These are phyloP conservation scores for Neurospora intermedia DNA, from an alignment of 495 filamentous ascomycete genomes.

Conservation along the genomic window DNA sequence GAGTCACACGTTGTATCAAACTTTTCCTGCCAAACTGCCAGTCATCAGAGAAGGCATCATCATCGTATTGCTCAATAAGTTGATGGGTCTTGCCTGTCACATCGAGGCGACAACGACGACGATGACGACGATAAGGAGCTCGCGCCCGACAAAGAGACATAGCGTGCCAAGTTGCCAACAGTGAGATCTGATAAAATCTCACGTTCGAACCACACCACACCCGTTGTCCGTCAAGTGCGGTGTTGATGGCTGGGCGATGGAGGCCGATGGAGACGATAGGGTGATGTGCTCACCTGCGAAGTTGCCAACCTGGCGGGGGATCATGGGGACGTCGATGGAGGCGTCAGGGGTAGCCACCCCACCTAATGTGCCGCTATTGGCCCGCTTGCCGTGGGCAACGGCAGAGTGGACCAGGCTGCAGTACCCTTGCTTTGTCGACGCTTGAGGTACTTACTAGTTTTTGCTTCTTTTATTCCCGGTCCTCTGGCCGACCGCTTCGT, in stretches of 20 bases:
- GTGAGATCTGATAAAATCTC: constrained; percentile 7
- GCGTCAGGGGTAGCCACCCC: constrained; percentile 9
- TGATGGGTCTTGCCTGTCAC: not conserved
- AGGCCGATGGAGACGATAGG: not conserved
- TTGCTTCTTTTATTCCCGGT: constrained; percentile 9
- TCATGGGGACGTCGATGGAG: constrained; percentile 7
- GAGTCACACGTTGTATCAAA: not conserved
- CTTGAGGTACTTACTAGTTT: not conserved
- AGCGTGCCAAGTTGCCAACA: not conserved
- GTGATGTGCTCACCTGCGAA: not conserved
- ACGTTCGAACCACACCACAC: constrained; percentile 2
- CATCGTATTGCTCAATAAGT: not conserved
- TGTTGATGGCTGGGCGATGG: constrained; percentile 1
- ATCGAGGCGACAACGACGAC: not conserved
- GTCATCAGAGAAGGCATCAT: not conserved
- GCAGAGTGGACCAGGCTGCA: constrained; percentile 4
- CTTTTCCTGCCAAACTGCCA: not conserved
- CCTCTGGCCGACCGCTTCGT: not conserved
- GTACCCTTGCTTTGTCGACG: constrained; percentile 4
- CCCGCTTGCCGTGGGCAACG: not conserved
- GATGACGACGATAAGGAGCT: not conserved
- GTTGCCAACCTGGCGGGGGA: constrained; percentile 4
- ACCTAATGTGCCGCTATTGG: constrained; percentile 15
- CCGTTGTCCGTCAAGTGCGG: not conserved
- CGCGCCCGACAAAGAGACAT: not conserved